Evolutionary conservation across 352 stramenopile species (phyloP).

Genomic region (Blastocystis sp.): DNA sequence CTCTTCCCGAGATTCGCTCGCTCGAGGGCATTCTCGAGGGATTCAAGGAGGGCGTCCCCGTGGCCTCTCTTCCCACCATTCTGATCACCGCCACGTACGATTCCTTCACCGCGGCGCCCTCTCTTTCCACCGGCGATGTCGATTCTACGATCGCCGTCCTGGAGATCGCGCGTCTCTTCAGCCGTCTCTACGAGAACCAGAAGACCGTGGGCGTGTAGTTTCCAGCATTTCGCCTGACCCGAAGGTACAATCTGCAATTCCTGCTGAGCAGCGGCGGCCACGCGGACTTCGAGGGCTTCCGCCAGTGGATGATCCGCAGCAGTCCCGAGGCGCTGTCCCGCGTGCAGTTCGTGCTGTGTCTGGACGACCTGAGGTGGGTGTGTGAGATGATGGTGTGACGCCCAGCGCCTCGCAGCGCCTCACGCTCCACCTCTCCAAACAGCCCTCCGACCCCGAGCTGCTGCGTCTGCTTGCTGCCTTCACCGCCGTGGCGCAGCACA

Average conservation of each 20-base stretch:
- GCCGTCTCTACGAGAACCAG: conserved; percentile 44
- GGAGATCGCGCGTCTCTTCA: conserved; percentile 37
- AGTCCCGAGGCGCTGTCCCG: conserved; percentile 23
- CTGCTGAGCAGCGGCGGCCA: conserved; percentile 45
- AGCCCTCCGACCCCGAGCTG: conserved; percentile 19
- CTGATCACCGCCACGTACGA: conserved; percentile 61
- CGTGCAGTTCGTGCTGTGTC: conserved; percentile 52
- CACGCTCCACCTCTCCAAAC: not conserved
- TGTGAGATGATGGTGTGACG: not conserved
- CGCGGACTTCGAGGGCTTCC: conserved; percentile 60
- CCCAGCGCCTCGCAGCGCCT: conserved; percentile 6
- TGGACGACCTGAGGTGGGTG: conserved; percentile 44
- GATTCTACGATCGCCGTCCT: conserved; percentile 50
- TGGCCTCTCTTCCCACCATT: conserved; percentile 56
- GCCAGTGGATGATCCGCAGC: conserved; percentile 64
- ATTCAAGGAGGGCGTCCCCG: conserved; percentile 13
- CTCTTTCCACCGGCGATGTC: not conserved
- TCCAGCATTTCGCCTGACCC: not conserved
- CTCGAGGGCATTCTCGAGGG: conserved; percentile 46
- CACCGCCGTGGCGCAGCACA: conserved; percentile 39
- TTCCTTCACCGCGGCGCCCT: conserved; percentile 46
- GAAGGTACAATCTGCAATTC: conserved; percentile 47
- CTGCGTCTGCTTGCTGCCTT: conserved; percentile 41
- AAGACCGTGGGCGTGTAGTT: conserved; percentile 42
- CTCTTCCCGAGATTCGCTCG: conserved; percentile 51